A percentile compares a stretch with the other conserved stretches of the same genome.
These are phyloP conservation scores for Oropetium thomaeum DNA, from an alignment of 176 grass and related monocot species.

Conservation along the genomic window DNA sequence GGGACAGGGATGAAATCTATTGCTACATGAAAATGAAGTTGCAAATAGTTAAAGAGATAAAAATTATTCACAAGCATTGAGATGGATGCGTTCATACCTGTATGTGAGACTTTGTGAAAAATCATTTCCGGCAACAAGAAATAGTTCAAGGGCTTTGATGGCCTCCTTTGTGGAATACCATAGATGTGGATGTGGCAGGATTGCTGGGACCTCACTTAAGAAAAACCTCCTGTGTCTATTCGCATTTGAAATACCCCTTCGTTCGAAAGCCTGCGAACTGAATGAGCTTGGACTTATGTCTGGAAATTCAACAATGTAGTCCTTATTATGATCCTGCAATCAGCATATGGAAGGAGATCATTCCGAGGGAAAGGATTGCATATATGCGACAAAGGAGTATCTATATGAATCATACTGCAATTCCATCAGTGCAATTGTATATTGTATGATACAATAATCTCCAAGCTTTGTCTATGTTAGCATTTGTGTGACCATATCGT, in stretches of 20 bases:
- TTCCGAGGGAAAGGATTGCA: not conserved
- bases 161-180: conserved; percentile 86
- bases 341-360: conserved; percentile 42
- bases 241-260: conserved; percentile 36
- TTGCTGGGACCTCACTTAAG: conserved; percentile 50
- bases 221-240: conserved; percentile 47
- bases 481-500: conserved; percentile 69
- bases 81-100: conserved; percentile 45
- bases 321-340: conserved; percentile 84
- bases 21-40: not conserved
- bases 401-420: conserved; percentile 59
- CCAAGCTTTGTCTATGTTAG: conserved; percentile 69
- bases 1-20: not conserved
- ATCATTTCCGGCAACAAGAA: conserved; percentile 56
- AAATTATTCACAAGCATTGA: not conserved
- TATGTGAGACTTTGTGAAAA: conserved; percentile 72
- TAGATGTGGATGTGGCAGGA: conserved; percentile 70
- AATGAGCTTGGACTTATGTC: conserved; percentile 53
- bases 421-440: conserved; percentile 99
- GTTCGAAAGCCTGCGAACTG: conserved; percentile 42
- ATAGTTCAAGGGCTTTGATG: conserved; percentile 70
- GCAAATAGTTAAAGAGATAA: conserved; percentile 3
- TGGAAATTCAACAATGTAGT: conserved; percentile 95
- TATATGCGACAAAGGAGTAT: conserved; percentile 16
- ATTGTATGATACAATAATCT: conserved; percentile 76